Percentiles rank a stretch among this genome's conserved stretches.
These are phyloP conservation scores for Pelargonium fulgidum DNA, from an alignment of 441 rosid species.

Conservation along the genomic window DNA sequence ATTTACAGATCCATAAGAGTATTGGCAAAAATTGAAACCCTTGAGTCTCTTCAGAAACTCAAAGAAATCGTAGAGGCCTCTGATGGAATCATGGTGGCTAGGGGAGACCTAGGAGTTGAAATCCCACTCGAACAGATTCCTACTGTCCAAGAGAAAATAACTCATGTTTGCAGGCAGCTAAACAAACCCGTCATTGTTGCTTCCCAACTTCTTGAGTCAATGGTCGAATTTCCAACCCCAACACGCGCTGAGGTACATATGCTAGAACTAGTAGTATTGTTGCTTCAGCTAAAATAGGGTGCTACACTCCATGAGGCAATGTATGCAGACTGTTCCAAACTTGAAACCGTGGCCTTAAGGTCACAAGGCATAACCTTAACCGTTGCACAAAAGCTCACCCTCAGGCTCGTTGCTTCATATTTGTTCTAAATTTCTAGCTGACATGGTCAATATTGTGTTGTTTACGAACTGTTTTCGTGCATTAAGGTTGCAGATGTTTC, in stretches of 20 bases:
- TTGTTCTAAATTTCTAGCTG: no score
- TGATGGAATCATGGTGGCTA: slow-evolving; percentile 73
- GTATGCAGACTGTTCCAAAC: no score
- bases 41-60: slow-evolving; percentile 54
- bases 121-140: slow-evolving; percentile 72
- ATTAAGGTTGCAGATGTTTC: slow-evolving; percentile 67
- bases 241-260: slow-evolving; percentile 62
- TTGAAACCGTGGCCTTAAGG: no score
- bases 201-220: slow-evolving; percentile 71
- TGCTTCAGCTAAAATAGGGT: no score
- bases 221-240: slow-evolving; percentile 74
- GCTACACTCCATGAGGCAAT: no score
- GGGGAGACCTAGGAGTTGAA: slow-evolving; percentile 75
- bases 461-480: slow-evolving; percentile 15
- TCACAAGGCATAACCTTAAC: no score
- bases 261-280: neutral
- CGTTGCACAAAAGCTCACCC: no score
- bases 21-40: slow-evolving; percentile 65
- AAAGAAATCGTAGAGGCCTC: slow-evolving; percentile 60
- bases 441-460: neutral
- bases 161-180: slow-evolving; percentile 45
- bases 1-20: slow-evolving; percentile 44
- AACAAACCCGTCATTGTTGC: slow-evolving; percentile 74
- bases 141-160: slow-evolving; percentile 51
- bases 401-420: no score